phyloP scores from a whole-genome alignment of 1,284 basidiomycete genomes.

The Neolentinus lepideus region DNA sequence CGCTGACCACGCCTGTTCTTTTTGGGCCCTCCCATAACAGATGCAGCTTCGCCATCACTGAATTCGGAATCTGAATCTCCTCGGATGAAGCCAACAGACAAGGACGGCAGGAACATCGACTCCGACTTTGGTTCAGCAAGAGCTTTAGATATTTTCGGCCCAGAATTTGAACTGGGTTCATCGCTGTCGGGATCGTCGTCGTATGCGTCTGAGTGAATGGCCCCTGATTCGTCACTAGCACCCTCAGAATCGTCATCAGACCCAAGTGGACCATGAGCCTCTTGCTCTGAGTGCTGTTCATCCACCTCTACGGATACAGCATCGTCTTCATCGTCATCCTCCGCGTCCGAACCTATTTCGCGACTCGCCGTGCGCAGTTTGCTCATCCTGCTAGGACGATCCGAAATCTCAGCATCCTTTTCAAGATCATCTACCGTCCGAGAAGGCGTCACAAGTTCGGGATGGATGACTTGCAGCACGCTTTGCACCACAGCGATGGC shows the following conservation, averaged over 20 bases:
- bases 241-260: not conserved
- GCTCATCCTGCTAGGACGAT: conserved; percentile 4
- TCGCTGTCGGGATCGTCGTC: not conserved
- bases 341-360: not conserved
- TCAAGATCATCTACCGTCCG: not conserved
- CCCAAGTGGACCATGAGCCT: not conserved
- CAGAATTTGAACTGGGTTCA: not conserved
- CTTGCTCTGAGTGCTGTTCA: conserved; percentile 9
- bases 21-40: conserved; percentile 46
- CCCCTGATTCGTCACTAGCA: not conserved
- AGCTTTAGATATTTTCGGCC: not conserved
- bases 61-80: conserved; percentile 78
- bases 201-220: not conserved
- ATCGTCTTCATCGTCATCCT: not conserved
- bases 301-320: not conserved
- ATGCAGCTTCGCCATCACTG: conserved; percentile 59
- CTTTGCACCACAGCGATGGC: not conserved
- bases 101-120: conserved; percentile 85
- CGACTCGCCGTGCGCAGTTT: conserved; percentile 12
- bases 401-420: not conserved
- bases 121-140: conserved; percentile 13
- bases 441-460: not conserved
- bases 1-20: conserved; percentile 92
- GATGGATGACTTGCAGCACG: not conserved
- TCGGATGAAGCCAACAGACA: conserved; percentile 78